Base-by-base conservation (phyloP, 2,329 filamentous ascomycete genomes). In the Clathrospora elynae region DNA sequence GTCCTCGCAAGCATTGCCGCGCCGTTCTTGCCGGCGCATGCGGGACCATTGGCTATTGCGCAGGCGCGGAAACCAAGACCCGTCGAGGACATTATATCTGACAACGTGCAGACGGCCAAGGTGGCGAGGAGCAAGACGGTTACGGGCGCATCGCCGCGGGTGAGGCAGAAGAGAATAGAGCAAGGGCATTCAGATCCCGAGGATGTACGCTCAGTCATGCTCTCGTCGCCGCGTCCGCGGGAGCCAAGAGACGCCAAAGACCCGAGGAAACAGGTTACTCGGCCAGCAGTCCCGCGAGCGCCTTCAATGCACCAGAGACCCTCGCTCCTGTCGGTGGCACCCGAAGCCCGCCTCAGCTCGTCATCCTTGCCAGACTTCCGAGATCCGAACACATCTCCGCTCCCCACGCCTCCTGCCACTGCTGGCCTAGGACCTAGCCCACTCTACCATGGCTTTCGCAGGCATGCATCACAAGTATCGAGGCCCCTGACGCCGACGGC, bases 11-110 rank as follows among this genome's bases (percentile, higher is more conserved):
- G 86, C 60, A 76, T 91, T 37, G 89, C 85, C 9, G 78, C 88
- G 22, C 89, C 88, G 9, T 79, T 86, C 53, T 77, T 93, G 12
- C 85, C 88, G n/a, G 79, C 78, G 65, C 88, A 86, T 80, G 88
- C 86, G 20, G 88, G 88, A 1, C 88, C 88, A 11, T 76, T 93
- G 40, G 89, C 88, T 31, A 83, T 93, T 60, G 87, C 88, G 12
- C 88, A 93, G 72, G 87, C 88, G 31, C 79, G 88, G 48, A 89
- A 88, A 68, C 87, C 87, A 12, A 80, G 87, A 51, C 80, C 80
- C 4, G 72, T 78, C 6, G 78, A 81, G 52, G 79, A 85, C 57
- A 78, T 79, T 29, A 80, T 85, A 59, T 78, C 80, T 32, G 84
- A 88, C 57, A 72, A 78, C 23, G 73, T 69, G 43, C 75, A 71